A percentile compares a stretch with the other conserved stretches of the same genome.
Conservation (phyloP, 495 filamentous ascomycete genomes). For the Neurospora sp. region DNA sequence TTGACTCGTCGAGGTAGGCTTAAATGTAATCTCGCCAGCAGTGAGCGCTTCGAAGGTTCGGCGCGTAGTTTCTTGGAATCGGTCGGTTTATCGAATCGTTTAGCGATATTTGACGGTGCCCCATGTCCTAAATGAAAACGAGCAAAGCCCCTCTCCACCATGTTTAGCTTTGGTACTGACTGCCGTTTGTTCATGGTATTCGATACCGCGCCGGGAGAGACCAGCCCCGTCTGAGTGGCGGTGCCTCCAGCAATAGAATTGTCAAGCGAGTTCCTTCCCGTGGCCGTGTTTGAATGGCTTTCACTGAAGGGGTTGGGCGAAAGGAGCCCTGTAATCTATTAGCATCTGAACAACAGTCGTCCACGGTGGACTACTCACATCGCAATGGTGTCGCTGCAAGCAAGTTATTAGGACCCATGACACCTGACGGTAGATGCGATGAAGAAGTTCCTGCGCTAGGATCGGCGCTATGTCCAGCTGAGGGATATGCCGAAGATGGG, state of each 20-base stretch:
- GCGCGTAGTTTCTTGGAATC: slow-evolving; percentile 3
- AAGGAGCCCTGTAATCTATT: not conserved
- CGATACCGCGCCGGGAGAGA: slow-evolving; percentile 1
- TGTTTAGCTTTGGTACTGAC: slow-evolving; percentile 17
- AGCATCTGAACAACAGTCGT: not conserved
- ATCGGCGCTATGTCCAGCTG: slow-evolving; percentile 4
- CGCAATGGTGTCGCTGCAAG: not conserved
- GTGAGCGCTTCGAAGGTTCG: slow-evolving; percentile 13
- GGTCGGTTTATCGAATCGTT: slow-evolving; percentile 24
- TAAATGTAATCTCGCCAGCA: slow-evolving; percentile 25
- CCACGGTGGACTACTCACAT: not conserved
- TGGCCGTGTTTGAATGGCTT: slow-evolving; percentile 6
- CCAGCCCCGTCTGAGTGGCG: not conserved
- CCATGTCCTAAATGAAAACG: slow-evolving; percentile 19
- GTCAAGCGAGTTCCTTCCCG: not conserved
- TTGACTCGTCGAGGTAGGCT: slow-evolving; percentile 19
- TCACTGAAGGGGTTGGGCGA: not conserved
- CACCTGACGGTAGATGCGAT: not conserved
- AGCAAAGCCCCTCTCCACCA: slow-evolving; percentile 23
- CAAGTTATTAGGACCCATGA: not conserved
- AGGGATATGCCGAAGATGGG: slow-evolving; percentile 19
- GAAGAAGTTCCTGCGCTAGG: slow-evolving; percentile 7
- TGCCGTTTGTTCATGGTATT: slow-evolving; percentile 13
- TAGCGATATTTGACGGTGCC: slow-evolving; percentile 14
- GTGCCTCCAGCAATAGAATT: not conserved